These are phyloP conservation scores for Halteria grandinella DNA, from an alignment of 73 alveolate genomes.

Conservation along the genomic window DNA sequence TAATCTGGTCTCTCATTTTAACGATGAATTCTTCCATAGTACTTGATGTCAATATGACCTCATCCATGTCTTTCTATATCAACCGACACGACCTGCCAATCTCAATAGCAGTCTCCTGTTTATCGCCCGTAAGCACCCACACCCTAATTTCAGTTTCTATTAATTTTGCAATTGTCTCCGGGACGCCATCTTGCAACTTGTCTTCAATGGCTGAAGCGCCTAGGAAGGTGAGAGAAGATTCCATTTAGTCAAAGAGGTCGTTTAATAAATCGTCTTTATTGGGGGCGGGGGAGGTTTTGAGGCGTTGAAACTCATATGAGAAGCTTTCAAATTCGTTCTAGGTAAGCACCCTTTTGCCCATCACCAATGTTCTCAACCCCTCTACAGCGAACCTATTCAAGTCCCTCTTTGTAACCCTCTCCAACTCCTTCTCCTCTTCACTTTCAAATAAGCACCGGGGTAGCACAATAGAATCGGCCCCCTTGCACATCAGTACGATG, in stretches of 20 bases:
- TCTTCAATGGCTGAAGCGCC: constrained; percentile 92
- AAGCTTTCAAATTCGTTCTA: constrained; percentile 45
- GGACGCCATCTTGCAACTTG: constrained; percentile 77
- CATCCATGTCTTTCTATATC: constrained; percentile 81
- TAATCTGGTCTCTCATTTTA: constrained; percentile 71
- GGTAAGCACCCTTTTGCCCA: constrained; percentile 76
- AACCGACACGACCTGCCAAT: constrained; percentile 78
- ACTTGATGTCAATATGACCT: constrained; percentile 60
- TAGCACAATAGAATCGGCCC: constrained; percentile 84
- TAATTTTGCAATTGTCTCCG: constrained; percentile 74
- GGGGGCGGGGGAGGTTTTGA: constrained; percentile 56
- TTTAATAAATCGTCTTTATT: constrained; percentile 71
- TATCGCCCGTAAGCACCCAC: constrained; percentile 92
- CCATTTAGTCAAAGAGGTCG: constrained; percentile 73
- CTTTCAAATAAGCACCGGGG: constrained; percentile 30
- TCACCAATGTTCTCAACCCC: constrained; percentile 80
- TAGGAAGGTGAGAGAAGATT: constrained; percentile 70
- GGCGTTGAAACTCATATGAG: constrained; percentile 17
- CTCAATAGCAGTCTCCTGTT: constrained; percentile 85
- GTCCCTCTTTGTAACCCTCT: constrained; percentile 53
- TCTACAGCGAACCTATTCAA: constrained; percentile 73
- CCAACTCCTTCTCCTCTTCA: background rate
- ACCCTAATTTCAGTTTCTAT: constrained; percentile 76
- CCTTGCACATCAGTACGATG: constrained; percentile 73
- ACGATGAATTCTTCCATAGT: constrained; percentile 43